Evolutionary conservation across 2,329 filamentous ascomycete species (phyloP), one percentile per base, ranked within the genome.

Genomic region (Aspergillus sp.): DNA sequence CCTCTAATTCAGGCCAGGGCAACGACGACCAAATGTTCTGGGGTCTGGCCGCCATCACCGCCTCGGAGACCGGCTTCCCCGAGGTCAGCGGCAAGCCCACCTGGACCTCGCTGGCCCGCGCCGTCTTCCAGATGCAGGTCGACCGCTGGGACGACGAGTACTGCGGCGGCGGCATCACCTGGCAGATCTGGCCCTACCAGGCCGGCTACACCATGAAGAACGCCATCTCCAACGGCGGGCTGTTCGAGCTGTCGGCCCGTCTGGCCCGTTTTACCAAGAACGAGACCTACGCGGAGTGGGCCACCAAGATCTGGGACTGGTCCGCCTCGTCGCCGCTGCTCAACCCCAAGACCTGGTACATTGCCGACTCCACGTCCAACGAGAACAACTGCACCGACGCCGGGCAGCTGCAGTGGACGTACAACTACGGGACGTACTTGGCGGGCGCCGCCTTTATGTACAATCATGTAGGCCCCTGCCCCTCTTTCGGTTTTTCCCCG

Each of bases 201-300:
- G 81, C 79, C 55, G 88, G 88, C 10, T 82, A 74, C 60, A 69
- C 73, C 56, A 81, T 81, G 64, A 81, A 81, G 58, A 82, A 82
- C 60, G 73, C 74, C 36, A 77, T 81, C 56, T 78, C 76, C 11
- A 81, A 81, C 56, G 79, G 79, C 5, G 77, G 72, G 20, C 78
- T 81, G 56, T 81, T 81, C 68, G 76, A 80, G 57, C 71, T 82
- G 17, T 75, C 75, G 13, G 78, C 88, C 13, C 83, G 89, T 16
- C 78, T 93, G 10, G 87, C 87, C 0, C 78, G 86, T 16, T 91
- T 88, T 73, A 93, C 89, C 0, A 83, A 84, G 42, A 91, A 93
- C 71, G 65, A 79, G 50, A 91, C 87, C 0, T 94, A 93, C 64
- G 77, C 81, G 9, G 81, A 88, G 14, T 89, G 87, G 87, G 88